Base-by-base conservation (phyloP, 2,329 filamentous ascomycete genomes). In the Calonectria leucothoes region DNA sequence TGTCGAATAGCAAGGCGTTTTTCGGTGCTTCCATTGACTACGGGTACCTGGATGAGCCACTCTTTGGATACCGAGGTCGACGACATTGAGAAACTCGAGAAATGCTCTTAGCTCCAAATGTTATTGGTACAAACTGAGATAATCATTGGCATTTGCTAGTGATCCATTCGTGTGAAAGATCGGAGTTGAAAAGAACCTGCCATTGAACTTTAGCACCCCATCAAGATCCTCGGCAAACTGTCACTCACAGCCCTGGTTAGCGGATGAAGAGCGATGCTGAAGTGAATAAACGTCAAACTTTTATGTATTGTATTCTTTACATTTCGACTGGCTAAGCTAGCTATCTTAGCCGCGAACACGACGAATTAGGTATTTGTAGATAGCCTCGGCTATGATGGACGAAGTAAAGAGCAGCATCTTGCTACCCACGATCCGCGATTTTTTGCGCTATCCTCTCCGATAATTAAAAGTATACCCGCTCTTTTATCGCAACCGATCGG, bases 21-120 rank as follows among this genome's bases (percentile, higher is more conserved):
- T 42, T 68, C 65, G 31, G 51, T 35, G 20, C 31, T 55, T n/a
- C 25, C 65, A 33, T 33, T 49, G 8, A 31, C 12, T 2, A 68
- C 14, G 2, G 65, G 65, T 15, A 68, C 65, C 27, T 68, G 65
- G 8, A 68, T 25, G 35, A 68, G 65, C 65, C 65, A 68, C 25
- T 68, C 65, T 42, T 17, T 57, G 7, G 25, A n/a, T n/a, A 17
- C 15, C 15, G 45, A 45, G n/a, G 33, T 4, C 45, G 48, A 15
- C 25, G 49, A 29, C 49, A 68, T 68, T 20, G 48, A 29, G 39
- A 49, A 33, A 20, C 2, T 27, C 1, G 27, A 29, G 7, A 65
- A 17, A 33, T 3, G 20, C 15, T n/a, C n/a, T 45, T n/a, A 8
- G 20, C 39, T 45, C n/a, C 17, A n/a, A n/a, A 7, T 17, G 39